Evolutionary conservation across 306 rosid species (phyloP).

Genomic region (Neltuma alba): DNA sequence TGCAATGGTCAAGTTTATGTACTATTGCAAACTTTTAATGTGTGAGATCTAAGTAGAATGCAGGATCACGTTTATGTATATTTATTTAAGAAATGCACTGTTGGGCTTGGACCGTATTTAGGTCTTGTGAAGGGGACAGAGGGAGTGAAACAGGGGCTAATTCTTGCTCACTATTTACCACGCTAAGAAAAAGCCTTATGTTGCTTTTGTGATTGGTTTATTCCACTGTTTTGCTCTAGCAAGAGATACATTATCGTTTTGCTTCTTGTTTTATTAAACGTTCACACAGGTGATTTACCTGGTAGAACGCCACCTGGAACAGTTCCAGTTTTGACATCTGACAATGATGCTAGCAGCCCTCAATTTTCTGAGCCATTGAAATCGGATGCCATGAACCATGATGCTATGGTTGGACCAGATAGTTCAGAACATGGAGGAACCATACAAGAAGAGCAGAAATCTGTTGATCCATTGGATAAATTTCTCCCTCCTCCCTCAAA

Average conservation of each 20-base stretch:
- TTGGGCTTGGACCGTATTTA: not conserved
- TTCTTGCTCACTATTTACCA: not conserved
- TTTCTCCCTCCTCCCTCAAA: conserved; percentile 84
- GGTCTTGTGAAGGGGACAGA: not conserved
- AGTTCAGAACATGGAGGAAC: conserved; percentile 50
- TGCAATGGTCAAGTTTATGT: not conserved
- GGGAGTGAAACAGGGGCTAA: not conserved
- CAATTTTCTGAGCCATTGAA: conserved; percentile 56
- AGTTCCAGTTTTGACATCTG: conserved; percentile 52
- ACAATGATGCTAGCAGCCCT: conserved; percentile 57
- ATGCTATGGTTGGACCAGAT: conserved; percentile 48
- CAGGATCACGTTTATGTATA: not conserved
- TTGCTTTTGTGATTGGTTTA: not conserved
- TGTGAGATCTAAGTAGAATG: not conserved
- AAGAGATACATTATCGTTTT: conserved; percentile 9
- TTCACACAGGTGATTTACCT: conserved; percentile 60
- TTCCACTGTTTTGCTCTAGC: not conserved
- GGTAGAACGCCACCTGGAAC: conserved; percentile 57
- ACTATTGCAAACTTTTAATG: conserved; percentile 2
- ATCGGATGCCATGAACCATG: conserved; percentile 51
- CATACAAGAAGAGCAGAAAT: conserved; percentile 53
- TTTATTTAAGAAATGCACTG: not conserved
- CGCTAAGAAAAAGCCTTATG: not conserved
- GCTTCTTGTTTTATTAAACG: conserved; percentile 1
- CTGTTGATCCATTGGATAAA: conserved; percentile 57